These are phyloP conservation scores for Linnemannia exigua DNA, from an alignment of 192 early-diverging fungal genomes.

Conservation along the genomic window DNA sequence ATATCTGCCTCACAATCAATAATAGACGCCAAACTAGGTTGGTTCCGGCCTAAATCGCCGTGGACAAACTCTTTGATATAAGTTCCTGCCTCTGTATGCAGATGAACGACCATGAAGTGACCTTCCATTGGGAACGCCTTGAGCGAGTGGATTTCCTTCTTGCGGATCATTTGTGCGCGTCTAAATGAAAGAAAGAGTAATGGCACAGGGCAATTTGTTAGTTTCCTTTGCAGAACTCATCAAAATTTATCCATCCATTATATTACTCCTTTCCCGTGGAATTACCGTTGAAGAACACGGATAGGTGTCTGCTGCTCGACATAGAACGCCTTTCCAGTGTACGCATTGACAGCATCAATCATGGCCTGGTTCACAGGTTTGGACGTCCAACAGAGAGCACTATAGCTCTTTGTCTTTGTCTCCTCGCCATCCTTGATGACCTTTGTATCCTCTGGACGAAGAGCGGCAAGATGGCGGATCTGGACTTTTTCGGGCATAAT, in stretches of 20 bases:
- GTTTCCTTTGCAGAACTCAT: too few species aligned
- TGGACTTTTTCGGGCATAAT: slow-evolving; percentile 67
- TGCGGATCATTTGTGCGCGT: slow-evolving; percentile 71
- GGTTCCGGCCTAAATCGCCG: slow-evolving; percentile 90
- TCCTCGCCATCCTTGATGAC: slow-evolving; percentile 85
- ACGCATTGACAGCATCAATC: slow-evolving; percentile 66
- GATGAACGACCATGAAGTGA: slow-evolving; percentile 70
- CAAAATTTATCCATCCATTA: not conserved
- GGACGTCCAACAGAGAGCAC: slow-evolving; percentile 79
- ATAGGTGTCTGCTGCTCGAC: slow-evolving; percentile 80
- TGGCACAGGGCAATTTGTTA: not conserved
- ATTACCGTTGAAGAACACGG: slow-evolving; percentile 78
- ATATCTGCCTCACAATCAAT: slow-evolving; percentile 77
- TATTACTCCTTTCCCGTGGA: not conserved
- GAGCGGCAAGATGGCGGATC: slow-evolving; percentile 58
- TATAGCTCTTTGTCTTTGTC: slow-evolving; percentile 79
- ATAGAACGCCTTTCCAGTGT: slow-evolving; percentile 60
- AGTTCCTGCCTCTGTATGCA: slow-evolving; percentile 91
- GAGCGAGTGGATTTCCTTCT: slow-evolving; percentile 66
- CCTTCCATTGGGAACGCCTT: slow-evolving; percentile 63
- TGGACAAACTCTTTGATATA: slow-evolving; percentile 97
- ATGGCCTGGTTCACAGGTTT: slow-evolving; percentile 63
- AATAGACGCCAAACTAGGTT: slow-evolving; percentile 79
- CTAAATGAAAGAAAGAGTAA: slow-evolving; percentile 12
- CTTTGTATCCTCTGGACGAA: slow-evolving; percentile 62